Evolutionary conservation across 2,329 filamentous ascomycete genomes (phyloP).

Genomic region (Metarhizium guizhouense): DNA sequence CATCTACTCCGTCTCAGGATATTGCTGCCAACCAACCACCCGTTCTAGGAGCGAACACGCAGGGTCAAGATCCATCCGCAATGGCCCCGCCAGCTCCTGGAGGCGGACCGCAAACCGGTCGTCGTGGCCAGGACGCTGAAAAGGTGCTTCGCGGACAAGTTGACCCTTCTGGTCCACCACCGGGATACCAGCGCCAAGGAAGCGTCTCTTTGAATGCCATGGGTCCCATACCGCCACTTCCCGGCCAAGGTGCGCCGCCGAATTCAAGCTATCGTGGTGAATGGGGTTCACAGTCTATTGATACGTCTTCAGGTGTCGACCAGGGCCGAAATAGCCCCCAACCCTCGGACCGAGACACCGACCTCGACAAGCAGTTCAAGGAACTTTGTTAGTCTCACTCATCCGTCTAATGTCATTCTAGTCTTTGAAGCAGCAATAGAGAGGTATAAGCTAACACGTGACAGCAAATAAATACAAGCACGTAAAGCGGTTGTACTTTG

Average conservation of each 20-base stretch:
- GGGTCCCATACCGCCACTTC: slow-evolving; percentile 33
- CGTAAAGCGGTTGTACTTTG: slow-evolving; percentile 95
- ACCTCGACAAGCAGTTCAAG: slow-evolving; percentile 47
- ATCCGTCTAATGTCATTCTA: neutral
- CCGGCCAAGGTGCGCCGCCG: slow-evolving; percentile 18
- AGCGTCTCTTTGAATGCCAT: slow-evolving; percentile 34
- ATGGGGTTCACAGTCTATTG: slow-evolving; percentile 30
- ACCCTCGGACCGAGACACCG: slow-evolving; percentile 36
- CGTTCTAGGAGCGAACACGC: neutral
- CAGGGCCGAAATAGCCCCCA: slow-evolving; percentile 49
- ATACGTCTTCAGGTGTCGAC: slow-evolving; percentile 30
- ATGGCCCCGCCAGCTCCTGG: slow-evolving; percentile 37
- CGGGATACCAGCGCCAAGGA: slow-evolving; percentile 44
- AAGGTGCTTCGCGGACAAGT: slow-evolving; percentile 33
- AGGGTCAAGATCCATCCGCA: slow-evolving; percentile 23
- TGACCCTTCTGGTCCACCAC: slow-evolving; percentile 38
- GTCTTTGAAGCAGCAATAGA: neutral
- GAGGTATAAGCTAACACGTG: slow-evolving; percentile 8
- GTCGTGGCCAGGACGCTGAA: slow-evolving; percentile 41
- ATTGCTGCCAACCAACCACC: neutral
- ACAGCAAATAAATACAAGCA: slow-evolving; percentile 93
- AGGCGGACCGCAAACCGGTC: slow-evolving; percentile 32
- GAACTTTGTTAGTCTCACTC: slow-evolving; percentile 39
- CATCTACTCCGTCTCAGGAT: slow-evolving; percentile 25
- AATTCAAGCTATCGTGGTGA: slow-evolving; percentile 32